Evolutionary conservation across 2,329 filamentous ascomycete genomes (phyloP), one percentile per base, ranked within the genome.

Genomic region (Alternaria solani): DNA sequence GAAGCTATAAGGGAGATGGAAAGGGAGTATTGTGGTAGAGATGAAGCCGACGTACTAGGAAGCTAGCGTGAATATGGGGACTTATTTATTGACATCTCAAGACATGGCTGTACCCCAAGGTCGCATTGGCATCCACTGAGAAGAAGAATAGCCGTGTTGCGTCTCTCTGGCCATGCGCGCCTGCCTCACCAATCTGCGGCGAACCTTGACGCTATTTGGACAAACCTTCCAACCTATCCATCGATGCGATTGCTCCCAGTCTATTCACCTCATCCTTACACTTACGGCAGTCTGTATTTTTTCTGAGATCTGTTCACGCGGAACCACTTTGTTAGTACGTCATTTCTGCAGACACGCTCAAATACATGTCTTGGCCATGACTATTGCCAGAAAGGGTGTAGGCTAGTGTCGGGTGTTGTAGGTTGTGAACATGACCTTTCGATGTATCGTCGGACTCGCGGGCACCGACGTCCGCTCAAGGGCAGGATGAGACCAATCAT

Each of bases 1-100:
- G 51, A 12, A 43, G 57, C 51, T 4, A 14, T 59, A 30, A 55
- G 57, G 36, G 51, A 28, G 3, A 55, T 59, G 51, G 57, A 60
- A n/a, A 32, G 25, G 5, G 49, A 41, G 18, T 26, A 41, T 7
- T 28, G 54, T 34, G 28, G 32, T 4, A 2, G 20, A 9, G 39
- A 18, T 16, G 30, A 23, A 1, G 0, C 0, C 9, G 30, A 36
- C 12, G 14, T 12, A 7, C 34, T 48, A 16, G 12, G 5, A 28
- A 9, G 18, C 30, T 34, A 25, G 18, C 23, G 36, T 7, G 2
- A 48, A 39, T n/a, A 3, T 46, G 18, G 4, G 4, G 11, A 4
- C 30, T 7, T 6, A 12, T 18, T 8, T 8, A 11, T 46, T 30
- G 8, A 18, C 8, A 28, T 28, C 3, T 6, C 14, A 28, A 44